Conservation (phyloP, 2,329 filamentous ascomycete species). For the Onygenales sp. region DNA sequence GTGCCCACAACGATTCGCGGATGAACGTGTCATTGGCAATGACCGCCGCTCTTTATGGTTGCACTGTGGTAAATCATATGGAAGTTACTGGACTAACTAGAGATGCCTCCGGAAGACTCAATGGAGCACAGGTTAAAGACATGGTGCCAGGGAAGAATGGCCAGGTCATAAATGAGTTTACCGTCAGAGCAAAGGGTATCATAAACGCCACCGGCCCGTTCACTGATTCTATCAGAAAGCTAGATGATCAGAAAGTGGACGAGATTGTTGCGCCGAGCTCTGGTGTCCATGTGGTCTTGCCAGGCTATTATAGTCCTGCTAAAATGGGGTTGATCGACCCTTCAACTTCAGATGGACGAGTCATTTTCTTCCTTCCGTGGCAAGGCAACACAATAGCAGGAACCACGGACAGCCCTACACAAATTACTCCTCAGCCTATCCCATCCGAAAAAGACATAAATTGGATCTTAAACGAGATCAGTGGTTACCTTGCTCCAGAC, state of each 20-base stretch:
- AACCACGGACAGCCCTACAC: conserved; percentile 70
- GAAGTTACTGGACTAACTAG: conserved; percentile 71
- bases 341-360: conserved; percentile 74
- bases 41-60: conserved; percentile 79
- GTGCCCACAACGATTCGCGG: conserved; percentile 81
- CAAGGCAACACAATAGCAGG: conserved; percentile 88
- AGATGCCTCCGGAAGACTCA: conserved; percentile 61
- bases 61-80: conserved; percentile 72
- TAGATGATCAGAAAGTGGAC: conserved; percentile 62
- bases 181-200: conserved; percentile 66
- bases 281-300: conserved; percentile 77
- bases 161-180: conserved; percentile 52
- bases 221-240: conserved; percentile 73
- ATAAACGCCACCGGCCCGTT: conserved; percentile 88
- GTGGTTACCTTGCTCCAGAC: conserved; percentile 70
- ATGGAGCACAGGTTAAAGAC: conserved; percentile 65
- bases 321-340: conserved; percentile 86
- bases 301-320: conserved; percentile 74
- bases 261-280: conserved; percentile 80
- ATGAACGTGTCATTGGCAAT: conserved; percentile 87
- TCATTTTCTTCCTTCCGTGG: conserved; percentile 91
- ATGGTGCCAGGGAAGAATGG: conserved; percentile 58
- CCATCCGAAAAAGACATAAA: conserved; percentile 76
- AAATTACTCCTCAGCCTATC: conserved; percentile 62
- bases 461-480: conserved; percentile 79